A percentile compares a stretch with the other conserved stretches of the same genome.
Conservation (phyloP, 148 eudicot genomes). For the Chenopodium album region DNA sequence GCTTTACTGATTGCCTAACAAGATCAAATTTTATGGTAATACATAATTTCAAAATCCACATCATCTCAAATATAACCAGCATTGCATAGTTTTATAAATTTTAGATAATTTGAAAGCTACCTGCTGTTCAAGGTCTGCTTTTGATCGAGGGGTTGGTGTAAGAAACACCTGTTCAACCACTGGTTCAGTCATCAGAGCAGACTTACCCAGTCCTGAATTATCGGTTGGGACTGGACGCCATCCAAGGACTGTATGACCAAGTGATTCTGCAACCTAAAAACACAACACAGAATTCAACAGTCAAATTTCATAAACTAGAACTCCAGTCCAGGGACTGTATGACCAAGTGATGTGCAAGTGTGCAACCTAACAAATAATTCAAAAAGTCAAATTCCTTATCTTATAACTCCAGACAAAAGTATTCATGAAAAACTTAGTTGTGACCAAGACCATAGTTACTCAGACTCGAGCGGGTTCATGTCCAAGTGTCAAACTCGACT, state of each 20-base stretch:
- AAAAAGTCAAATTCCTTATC: slow-evolving; percentile 7
- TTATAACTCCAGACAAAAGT: not conserved
- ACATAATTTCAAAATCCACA: not conserved
- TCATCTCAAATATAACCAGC: not conserved
- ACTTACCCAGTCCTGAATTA: slow-evolving; percentile 85
- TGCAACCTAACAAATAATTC: slow-evolving; percentile 57
- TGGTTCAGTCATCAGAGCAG: slow-evolving; percentile 96
- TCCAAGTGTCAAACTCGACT: not conserved
- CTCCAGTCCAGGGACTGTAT: slow-evolving; percentile 67
- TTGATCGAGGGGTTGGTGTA: slow-evolving; percentile 70
- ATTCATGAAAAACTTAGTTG: not conserved
- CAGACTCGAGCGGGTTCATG: not conserved
- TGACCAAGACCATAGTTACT: not conserved
- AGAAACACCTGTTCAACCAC: slow-evolving; percentile 97
- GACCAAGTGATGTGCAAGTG: slow-evolving; percentile 71
- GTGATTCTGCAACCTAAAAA: slow-evolving; percentile 88
- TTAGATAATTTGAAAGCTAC: slow-evolving; percentile 24
- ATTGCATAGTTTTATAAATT: not conserved
- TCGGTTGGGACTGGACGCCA: slow-evolving; percentile 96
- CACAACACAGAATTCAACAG: slow-evolving; percentile 7
- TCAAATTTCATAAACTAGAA: slow-evolving; percentile 2
- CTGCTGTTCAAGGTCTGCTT: slow-evolving; percentile 92
- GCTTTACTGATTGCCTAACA: not conserved
- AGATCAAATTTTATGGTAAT: not conserved
- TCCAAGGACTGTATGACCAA: slow-evolving; percentile 96